Evolutionary conservation across 768 basidiomycete genomes (phyloP).

Genomic region (Gelatoporia subvermispora): DNA sequence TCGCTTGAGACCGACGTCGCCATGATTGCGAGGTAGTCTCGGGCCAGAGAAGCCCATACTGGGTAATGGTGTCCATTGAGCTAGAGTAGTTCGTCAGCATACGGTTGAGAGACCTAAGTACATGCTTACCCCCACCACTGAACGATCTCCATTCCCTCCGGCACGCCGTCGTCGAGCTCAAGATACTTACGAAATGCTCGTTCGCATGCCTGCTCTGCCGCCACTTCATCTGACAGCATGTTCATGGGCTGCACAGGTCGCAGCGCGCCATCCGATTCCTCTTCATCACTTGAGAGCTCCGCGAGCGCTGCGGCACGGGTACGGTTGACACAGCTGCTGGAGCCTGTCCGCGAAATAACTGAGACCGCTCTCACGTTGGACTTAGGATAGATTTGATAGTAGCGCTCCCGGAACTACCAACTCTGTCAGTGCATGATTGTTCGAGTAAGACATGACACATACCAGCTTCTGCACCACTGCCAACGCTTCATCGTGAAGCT

Average conservation of each 20-base stretch:
- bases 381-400: too few relatives aligned
- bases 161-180: constrained; percentile 5
- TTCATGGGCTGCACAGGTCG: too few relatives aligned
- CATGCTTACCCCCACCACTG: constrained; percentile 26
- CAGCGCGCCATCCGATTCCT: too few relatives aligned
- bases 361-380: too few relatives aligned
- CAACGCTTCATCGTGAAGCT: constrained; percentile 1
- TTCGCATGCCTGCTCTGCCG: background rate
- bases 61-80: constrained; percentile 16
- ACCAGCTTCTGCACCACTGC: constrained; percentile 6
- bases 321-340: background rate
- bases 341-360: background rate
- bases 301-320: background rate
- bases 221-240: background rate
- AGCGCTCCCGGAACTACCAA: too few relatives aligned
- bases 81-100: constrained; percentile 8
- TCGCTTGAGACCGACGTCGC: constrained; percentile 21
- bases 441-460: constrained; percentile 3
- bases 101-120: background rate
- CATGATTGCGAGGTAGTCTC: constrained; percentile 26
- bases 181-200: constrained; percentile 2
- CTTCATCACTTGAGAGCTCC: background rate
- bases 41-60: constrained; percentile 24
- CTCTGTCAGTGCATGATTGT: background rate
- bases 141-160: constrained; percentile 3